Base-by-base conservation (phyloP, 306 rosid species). In the Citrullus mucosospermus region DNA sequence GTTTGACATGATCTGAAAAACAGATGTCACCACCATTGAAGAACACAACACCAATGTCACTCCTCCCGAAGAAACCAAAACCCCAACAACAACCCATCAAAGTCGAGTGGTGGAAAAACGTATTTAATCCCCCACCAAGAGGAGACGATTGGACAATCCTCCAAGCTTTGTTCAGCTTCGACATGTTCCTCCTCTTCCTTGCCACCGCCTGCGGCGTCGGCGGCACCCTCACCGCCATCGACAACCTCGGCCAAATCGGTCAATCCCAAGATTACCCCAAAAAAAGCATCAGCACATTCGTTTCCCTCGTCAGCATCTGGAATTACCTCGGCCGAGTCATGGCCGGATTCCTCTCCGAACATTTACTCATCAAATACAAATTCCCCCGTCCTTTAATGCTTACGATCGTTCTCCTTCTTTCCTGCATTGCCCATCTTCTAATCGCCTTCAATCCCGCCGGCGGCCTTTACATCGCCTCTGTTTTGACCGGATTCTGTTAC, bases 401-500 rank as follows among this genome's bases (percentile, higher is more conserved):
- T 67, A 83, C 94, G 0, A 4, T 82, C 14, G 87, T 57, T 28
- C 85, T 90, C 3, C 43, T 85, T 8, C 20, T 88, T 3, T 82
- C 92, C 0, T 90, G 94, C 51, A 78, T 77, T 1, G 89, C 90
- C 15, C 90, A 90, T 25, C 80, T 90, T 15, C 44, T 90, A 12
- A 84, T 90, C 59, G 92, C 89, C 3, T 88, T 88, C 6, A 25
- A 81, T 30, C 88, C 89, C 5, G 9, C 81, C 0, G 81, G 84
- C 1, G 87, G 89, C 6, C 87, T 90, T 28, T 90, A 90, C 48
- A 61, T 71, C 3, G 92, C 94, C 2, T 93, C 98, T 0, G 28
- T 91, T 0, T 84, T 91, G 0, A 91, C 88, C 12, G 98, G 98
- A 8, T 89, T 91, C 20, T 83, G 90, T 62, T 93, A 89, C 51